Base-by-base conservation (phyloP, 2,329 filamentous ascomycete species). In the Botrytis medusae region DNA sequence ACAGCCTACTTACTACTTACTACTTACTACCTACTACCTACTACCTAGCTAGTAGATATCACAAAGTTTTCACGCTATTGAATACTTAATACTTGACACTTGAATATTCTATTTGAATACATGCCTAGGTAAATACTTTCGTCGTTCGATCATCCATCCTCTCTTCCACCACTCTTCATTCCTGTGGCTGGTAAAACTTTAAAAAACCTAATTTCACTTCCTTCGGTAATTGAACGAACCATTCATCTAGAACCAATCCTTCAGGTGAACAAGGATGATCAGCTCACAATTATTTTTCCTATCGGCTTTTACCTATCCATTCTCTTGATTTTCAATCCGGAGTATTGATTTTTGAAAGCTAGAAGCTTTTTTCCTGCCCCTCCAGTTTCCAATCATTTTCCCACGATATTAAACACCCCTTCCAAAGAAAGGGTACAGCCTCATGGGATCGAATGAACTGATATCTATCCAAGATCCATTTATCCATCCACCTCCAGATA, bases 181-280 rank as follows among this genome's bases (percentile, higher is more conserved):
- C 46, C 14, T 51, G 64, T 54, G 64, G 64, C 64, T 54, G 46
- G 61, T 63, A 63, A 63, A 42, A 29, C 1, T 1, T 57, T 18
- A 18, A 57, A 63, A 44, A 63, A 42, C 61, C 44, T 63, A 18
- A 63, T 63, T 57, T 57, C 51, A 4, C 14, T 16, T 54, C n/a
- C 14, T 18, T 54, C n/a, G 51, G n/a, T 57, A 57, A 57, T 29
- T 29, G 6, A 57, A 57, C 29, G 37, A n/a, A 54, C 25, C 46
- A 29, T 63, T 22, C n/a, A 14, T 40, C 46, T 40, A 20, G 12
- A n/a, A 12, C 25, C 7, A 51, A 67, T 54, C 16, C 16, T 54
- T 67, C 46, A 67, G 64, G 64, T 54, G 46, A 29, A 29, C 64
- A 40, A 67, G 64, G 64, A 40, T 54, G 46, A 40, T 54, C 32